These are phyloP conservation scores for Fermentozyma sake DNA, from an alignment of 1,139 yeast species.

Conservation along the genomic window DNA sequence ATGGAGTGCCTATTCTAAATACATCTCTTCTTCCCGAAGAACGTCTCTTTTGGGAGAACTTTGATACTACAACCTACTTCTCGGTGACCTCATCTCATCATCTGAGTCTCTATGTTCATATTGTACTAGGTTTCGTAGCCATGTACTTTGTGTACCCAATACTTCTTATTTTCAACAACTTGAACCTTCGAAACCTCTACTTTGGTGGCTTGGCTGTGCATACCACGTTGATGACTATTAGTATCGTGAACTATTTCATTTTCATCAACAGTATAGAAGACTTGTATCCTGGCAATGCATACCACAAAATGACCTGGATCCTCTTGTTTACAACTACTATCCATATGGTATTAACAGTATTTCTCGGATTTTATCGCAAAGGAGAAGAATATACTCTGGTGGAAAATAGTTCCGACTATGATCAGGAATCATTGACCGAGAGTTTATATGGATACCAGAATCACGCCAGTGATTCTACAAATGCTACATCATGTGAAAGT, in stretches of 20 bases:
- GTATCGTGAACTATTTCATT: conserved; percentile 55
- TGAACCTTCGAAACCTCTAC: conserved; percentile 49
- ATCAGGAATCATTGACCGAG: conserved; percentile 1
- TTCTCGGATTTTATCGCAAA: not conserved
- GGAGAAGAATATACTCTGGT: not conserved
- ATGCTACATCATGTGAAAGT: too few species aligned
- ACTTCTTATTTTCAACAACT: conserved; percentile 59
- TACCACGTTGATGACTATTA: conserved; percentile 38
- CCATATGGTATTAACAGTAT: conserved; percentile 52
- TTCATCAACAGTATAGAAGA: conserved; percentile 61
- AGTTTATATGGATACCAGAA: conserved; percentile 1
- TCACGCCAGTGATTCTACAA: too few species aligned
- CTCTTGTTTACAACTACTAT: conserved; percentile 47
- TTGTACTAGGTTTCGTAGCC: conserved; percentile 40
- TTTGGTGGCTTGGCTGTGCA: conserved; percentile 54
- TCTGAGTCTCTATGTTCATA: conserved; percentile 55
- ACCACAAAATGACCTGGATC: conserved; percentile 60
- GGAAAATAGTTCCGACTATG: conserved; percentile 1
- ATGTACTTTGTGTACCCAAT: conserved; percentile 66
- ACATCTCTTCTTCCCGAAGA: conserved; percentile 70
- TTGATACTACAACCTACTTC: conserved; percentile 78
- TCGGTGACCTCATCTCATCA: conserved; percentile 49
- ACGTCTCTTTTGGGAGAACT: conserved; percentile 69
- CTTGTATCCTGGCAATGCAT: conserved; percentile 75
- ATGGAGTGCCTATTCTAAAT: conserved; percentile 74